Base-by-base conservation (phyloP, 176 grass and related monocot species). In the Tillandsia fasciculata region DNA sequence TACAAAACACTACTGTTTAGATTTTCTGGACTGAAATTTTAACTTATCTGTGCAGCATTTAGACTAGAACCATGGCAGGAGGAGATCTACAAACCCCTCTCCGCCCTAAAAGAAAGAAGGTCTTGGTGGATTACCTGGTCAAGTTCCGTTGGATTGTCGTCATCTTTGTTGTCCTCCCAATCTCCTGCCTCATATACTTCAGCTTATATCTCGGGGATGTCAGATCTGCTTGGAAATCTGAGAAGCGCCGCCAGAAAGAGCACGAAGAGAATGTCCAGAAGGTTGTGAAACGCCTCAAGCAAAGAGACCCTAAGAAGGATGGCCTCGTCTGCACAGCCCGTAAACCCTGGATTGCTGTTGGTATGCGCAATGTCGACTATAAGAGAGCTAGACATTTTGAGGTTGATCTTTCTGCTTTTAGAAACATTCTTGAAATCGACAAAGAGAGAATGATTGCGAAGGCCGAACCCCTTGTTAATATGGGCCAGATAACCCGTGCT, bases 281-380 rank as follows among this genome's bases (percentile, higher is more conserved):
- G 67, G 86, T 96, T 48, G 88, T 96, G 0, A 89, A 86, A 48
- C 73, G 88, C 11, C 92, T 96, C 13, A 91, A 91, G 83, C 83
- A 96, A 81, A 80, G 92, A 57, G 80, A 96, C 70, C 81, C 92
- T 23, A 84, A 89, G 73, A 96, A 89, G 80, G 92, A 96, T 63
- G 92, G 92, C 1, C 92, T 96, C 49, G 86, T 96, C 9, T 96
- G 92, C 83, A 96, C 88, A 0, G 92, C 92, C 24, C 82, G 92
- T 67, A 96, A 96, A 69, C 92, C 92, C 1, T 91, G 85, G 80
- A 92, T 92, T 48, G 88, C 79, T 42, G 88, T 96, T 58, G 92
- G 92, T 70, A 89, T 92, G 92, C 85, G 92, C 58, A 91, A 92
- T 33, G 92, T 96, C 8, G 92, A 96, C 81, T 96, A 96, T 79